Conservation (phyloP, 371 early-diverging fungal genomes). For the Basidiobolus meristosporus region DNA sequence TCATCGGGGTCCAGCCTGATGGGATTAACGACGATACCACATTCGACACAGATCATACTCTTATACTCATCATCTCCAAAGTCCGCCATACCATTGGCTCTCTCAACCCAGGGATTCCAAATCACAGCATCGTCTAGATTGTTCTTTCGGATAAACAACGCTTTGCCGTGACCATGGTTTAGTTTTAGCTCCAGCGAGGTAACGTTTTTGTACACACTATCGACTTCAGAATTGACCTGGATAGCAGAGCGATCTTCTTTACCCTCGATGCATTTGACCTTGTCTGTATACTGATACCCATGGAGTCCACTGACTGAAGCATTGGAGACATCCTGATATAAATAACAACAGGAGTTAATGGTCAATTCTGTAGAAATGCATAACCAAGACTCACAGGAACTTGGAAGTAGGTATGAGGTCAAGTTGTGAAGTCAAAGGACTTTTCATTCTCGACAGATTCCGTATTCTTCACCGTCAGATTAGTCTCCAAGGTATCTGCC, state of each 20-base stretch:
- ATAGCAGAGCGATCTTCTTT: neutral
- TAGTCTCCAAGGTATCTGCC: conserved; percentile 39
- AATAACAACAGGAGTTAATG: neutral
- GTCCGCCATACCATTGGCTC: conserved; percentile 72
- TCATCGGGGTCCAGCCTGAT: conserved; percentile 38
- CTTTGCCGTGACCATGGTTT: conserved; percentile 16
- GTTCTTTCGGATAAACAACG: conserved; percentile 22
- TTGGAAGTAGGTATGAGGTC: conserved; percentile 81
- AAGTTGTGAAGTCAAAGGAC: conserved; percentile 60
- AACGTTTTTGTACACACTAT: conserved; percentile 51
- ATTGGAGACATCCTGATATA: conserved; percentile 27
- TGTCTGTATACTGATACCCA: conserved; percentile 43
- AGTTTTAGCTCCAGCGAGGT: conserved; percentile 24
- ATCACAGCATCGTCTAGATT: conserved; percentile 64
- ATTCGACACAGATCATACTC: conserved; percentile 78
- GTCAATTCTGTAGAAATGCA: neutral
- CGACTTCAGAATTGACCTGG: conserved; percentile 37
- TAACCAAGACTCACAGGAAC: conserved; percentile 29
- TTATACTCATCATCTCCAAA: conserved; percentile 69
- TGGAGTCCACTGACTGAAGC: conserved; percentile 39
- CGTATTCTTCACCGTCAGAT: conserved; percentile 44
- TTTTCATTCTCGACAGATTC: conserved; percentile 16
- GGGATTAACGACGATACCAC: conserved; percentile 60
- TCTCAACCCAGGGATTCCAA: conserved; percentile 93
- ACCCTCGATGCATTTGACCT: conserved; percentile 22